Base-by-base conservation (phyloP, 176 grass and related monocot genomes). In the Guadua angustifolia region DNA sequence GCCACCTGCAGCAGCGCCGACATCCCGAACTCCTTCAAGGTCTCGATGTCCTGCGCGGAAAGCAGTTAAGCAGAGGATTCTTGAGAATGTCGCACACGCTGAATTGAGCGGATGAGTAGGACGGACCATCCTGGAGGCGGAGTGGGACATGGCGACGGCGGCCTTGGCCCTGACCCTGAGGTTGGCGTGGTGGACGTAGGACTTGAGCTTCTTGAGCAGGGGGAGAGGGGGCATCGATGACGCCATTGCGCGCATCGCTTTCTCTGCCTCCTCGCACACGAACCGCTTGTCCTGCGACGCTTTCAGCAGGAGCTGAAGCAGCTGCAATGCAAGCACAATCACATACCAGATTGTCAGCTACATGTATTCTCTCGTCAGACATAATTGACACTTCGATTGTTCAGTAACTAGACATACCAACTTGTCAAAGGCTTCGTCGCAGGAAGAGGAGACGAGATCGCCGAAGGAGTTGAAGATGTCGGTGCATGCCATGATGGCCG, bases 261-360 rank as follows among this genome's bases (percentile, higher is more conserved):
- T 99, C 81, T 99, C 93, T 13, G 97, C 97, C 81, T 99, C 97
- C 83, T 99, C 97, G 66, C 81, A 88, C 50, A 99, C 93, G 86
- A 99, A 99, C 73, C 88, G 83, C 78, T 99, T 99, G 85, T 99
- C 97, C 89, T 99, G 97, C 47, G 93, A 99, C 78, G 93, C 93
- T 82, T 99, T 99, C 67, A 99, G 84, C 70, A 99, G 86, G 65
- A 99, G 88, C 88, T 99, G 97, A 15, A 99, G 81, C 38, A 99
- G 77, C 94, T 97, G 86, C 51, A 26, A 46, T 63, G 17, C n/a
- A 44, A 44, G 6, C 44, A 45, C 18, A 78, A 17, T 5, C 35
- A 1, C 38, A 57, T 16, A 47, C 29, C 43, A 70, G 8, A 78
- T 16, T n/a, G 15, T 65, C 65, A 79, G 43, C 53, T 45, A 17